Conservation (phyloP, 345 rosid genomes). For the Pistacia atlantica region DNA sequence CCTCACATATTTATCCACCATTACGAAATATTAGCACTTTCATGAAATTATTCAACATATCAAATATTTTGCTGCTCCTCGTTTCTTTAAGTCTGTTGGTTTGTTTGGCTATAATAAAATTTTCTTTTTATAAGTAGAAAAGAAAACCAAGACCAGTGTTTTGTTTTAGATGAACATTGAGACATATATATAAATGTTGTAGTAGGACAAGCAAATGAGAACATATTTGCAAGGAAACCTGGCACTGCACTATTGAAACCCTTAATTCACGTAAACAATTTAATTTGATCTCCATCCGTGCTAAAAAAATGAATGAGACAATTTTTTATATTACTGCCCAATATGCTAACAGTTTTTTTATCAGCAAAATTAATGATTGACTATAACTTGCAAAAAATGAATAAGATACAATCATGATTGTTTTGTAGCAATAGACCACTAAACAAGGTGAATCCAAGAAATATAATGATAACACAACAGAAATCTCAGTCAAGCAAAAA, state of each 20-base stretch:
- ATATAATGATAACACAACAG: background rate
- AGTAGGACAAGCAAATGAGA: background rate
- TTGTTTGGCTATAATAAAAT: background rate
- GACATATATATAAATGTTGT: background rate
- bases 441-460: background rate
- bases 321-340: background rate
- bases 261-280: background rate
- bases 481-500: background rate
- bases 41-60: background rate
- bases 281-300: background rate
- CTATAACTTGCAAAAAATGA: background rate
- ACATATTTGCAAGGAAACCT: conserved; percentile 9
- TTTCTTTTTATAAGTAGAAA: background rate
- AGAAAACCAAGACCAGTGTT: background rate
- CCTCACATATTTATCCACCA: background rate
- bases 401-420: background rate
- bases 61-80: background rate
- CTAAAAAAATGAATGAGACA: background rate
- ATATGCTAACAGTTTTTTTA: background rate
- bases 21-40: background rate
- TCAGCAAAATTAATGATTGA: background rate
- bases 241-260: background rate
- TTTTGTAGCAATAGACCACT: background rate
- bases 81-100: background rate
- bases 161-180: background rate